These are phyloP conservation scores for Wickerhamiella occidentalis DNA, from an alignment of 805 yeast genomes.

Conservation along the genomic window DNA sequence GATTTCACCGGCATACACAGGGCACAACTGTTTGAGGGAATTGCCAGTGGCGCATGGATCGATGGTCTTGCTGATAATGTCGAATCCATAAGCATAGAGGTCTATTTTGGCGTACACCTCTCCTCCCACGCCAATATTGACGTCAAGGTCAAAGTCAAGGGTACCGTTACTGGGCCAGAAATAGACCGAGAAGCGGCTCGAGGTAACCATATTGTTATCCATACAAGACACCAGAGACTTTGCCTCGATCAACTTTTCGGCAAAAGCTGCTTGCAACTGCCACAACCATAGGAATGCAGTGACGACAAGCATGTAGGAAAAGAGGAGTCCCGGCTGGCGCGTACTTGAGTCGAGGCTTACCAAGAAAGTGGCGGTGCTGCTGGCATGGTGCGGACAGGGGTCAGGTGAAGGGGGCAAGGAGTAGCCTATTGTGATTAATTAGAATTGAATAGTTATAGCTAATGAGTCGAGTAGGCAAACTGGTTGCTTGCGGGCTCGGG, in stretches of 20 bases:
- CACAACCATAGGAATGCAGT: conserved; percentile 2
- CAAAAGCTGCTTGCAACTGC: conserved; percentile 5
- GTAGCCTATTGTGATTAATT: too few species aligned
- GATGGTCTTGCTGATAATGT: conserved; percentile 43
- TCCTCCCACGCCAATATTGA: conserved; percentile 56
- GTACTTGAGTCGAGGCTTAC: neutral
- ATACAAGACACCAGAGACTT: conserved; percentile 77
- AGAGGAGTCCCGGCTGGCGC: neutral
- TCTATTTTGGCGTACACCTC: conserved; percentile 56
- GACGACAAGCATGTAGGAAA: conserved; percentile 3
- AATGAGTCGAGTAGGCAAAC: too few species aligned
- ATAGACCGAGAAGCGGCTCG: conserved; percentile 59
- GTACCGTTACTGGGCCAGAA: conserved; percentile 63
- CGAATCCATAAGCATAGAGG: conserved; percentile 79
- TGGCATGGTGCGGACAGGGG: too few species aligned
- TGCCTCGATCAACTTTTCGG: conserved; percentile 39
- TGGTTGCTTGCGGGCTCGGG: too few species aligned
- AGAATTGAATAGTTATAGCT: too few species aligned
- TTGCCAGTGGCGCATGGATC: conserved; percentile 42
- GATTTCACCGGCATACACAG: conserved; percentile 68
- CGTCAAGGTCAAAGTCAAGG: conserved; percentile 53
- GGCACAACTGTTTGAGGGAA: conserved; percentile 83
- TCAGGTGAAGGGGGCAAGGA: too few species aligned
- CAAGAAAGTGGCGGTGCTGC: neutral
- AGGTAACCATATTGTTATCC: conserved; percentile 61